Percentiles rank a stretch among this genome's conserved stretches.
phyloP scores from a whole-genome alignment of 1,284 basidiomycete genomes.

The Wolfiporia cocos region DNA sequence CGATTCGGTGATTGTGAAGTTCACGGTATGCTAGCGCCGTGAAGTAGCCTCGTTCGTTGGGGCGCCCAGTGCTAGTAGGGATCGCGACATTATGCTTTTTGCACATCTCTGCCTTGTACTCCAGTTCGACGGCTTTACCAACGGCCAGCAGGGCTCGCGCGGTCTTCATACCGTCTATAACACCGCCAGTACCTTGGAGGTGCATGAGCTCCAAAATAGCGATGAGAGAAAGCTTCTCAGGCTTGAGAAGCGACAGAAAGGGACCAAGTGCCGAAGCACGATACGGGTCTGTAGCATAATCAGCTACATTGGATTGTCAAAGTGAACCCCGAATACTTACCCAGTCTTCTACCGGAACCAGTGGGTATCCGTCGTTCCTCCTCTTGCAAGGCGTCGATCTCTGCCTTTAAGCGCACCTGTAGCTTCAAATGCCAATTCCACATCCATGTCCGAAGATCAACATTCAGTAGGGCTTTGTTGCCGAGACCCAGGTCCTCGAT shows the following conservation, averaged over 20 bases:
- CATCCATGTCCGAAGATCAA: slow-evolving; percentile 77
- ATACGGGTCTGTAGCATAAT: slow-evolving; percentile 1
- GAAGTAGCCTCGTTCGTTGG: slow-evolving; percentile 44
- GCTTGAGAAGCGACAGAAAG: slow-evolving; percentile 73
- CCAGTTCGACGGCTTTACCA: slow-evolving; percentile 83
- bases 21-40: slow-evolving; percentile 49
- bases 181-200: slow-evolving; percentile 71
- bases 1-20: slow-evolving; percentile 52
- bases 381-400: slow-evolving; percentile 46
- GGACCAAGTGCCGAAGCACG: slow-evolving; percentile 34
- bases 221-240: slow-evolving; percentile 82
- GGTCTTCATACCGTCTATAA: slow-evolving; percentile 87
- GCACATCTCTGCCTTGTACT: slow-evolving; percentile 84
- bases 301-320: not conserved
- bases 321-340: not conserved
- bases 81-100: slow-evolving; percentile 57
- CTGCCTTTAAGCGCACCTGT: slow-evolving; percentile 43
- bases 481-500: slow-evolving; percentile 55
- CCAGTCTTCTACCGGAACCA: too few relatives aligned
- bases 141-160: slow-evolving; percentile 79
- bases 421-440: slow-evolving; percentile 81
- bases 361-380: slow-evolving; percentile 25
- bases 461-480: slow-evolving; percentile 42
- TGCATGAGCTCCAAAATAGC: slow-evolving; percentile 91
- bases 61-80: slow-evolving; percentile 30